These are phyloP conservation scores for Xylaria scruposa DNA, from an alignment of 495 filamentous ascomycete species.

Conservation along the genomic window DNA sequence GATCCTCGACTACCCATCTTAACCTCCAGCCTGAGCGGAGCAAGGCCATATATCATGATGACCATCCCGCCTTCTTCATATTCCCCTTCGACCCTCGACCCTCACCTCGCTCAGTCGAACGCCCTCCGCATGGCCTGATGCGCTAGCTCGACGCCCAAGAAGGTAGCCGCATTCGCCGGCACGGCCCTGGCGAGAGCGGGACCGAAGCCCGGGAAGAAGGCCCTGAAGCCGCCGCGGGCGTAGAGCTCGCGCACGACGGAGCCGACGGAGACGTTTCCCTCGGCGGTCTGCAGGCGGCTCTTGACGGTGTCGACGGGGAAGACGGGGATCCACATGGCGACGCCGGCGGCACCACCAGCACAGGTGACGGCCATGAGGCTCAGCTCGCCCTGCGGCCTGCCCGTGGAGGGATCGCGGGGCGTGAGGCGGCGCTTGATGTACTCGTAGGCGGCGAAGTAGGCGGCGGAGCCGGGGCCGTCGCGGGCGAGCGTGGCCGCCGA, in stretches of 20 bases:
- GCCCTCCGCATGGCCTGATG: conserved; percentile 81
- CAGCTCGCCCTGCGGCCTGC: conserved; percentile 73
- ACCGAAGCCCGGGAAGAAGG: conserved; percentile 97
- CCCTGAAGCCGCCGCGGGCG: conserved; percentile 78
- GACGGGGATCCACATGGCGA: conserved; percentile 99
- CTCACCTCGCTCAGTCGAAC: conserved; percentile 56
- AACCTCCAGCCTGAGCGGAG: too few species aligned
- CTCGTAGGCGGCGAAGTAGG: conserved; percentile 98
- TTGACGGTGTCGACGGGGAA: conserved; percentile 99
- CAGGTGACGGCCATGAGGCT: conserved; percentile 82
- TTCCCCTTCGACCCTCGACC: too few species aligned
- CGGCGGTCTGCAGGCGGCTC: conserved; percentile 87
- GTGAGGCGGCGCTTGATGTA: conserved; percentile 86
- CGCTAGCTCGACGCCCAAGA: conserved; percentile 78
- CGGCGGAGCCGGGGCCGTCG: conserved; percentile 90
- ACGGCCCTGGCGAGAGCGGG: conserved; percentile 92
- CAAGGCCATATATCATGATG: neutral
- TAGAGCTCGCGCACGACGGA: conserved; percentile 82
- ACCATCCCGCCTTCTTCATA: too few species aligned
- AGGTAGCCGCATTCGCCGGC: conserved; percentile 84
- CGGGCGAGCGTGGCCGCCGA: conserved; percentile 88
- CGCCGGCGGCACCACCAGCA: conserved; percentile 87
- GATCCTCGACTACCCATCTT: too few species aligned
- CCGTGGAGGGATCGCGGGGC: conserved; percentile 78
- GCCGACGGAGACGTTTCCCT: conserved; percentile 83